Conservation (phyloP, 345 rosid genomes). For the Chamaenerion angustifolium region DNA sequence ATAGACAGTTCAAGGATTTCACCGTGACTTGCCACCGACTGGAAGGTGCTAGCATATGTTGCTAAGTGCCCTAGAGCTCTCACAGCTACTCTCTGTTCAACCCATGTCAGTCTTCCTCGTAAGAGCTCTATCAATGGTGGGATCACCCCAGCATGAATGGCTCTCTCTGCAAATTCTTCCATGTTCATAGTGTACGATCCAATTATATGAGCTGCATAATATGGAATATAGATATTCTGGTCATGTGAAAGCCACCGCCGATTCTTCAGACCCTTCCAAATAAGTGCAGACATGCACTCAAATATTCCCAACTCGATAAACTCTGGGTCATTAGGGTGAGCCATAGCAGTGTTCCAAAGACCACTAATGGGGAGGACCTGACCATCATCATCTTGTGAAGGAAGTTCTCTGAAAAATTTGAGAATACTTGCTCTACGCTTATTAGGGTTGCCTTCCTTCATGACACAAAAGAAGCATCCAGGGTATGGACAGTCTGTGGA, state of each 20-base stretch:
- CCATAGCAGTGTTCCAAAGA: conserved; percentile 99
- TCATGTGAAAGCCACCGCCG: conserved; percentile 94
- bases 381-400: conserved; percentile 89
- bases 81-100: conserved; percentile 94
- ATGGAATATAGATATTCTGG: conserved; percentile 93
- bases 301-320: conserved; percentile 92
- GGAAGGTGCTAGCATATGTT: conserved; percentile 73
- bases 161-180: conserved; percentile 89
- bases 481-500: conserved; percentile 91
- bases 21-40: conserved; percentile 59
- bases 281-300: conserved; percentile 90
- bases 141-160: conserved; percentile 77
- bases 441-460: conserved; percentile 98
- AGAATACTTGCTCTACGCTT: conserved; percentile 82
- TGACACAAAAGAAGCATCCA: conserved; percentile 98
- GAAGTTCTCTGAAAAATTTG: conserved; percentile 91
- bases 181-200: conserved; percentile 99
- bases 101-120: conserved; percentile 96
- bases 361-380: conserved; percentile 99
- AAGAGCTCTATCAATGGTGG: conserved; percentile 86
- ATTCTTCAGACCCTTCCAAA: conserved; percentile 94
- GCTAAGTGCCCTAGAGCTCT: conserved; percentile 96
- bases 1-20: conserved; percentile 91
- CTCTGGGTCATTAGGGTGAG: conserved; percentile 97
- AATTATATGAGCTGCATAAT: conserved; percentile 93